phyloP scores from a whole-genome alignment of 2,329 filamentous ascomycete species.

The Pezicula carpinea region DNA sequence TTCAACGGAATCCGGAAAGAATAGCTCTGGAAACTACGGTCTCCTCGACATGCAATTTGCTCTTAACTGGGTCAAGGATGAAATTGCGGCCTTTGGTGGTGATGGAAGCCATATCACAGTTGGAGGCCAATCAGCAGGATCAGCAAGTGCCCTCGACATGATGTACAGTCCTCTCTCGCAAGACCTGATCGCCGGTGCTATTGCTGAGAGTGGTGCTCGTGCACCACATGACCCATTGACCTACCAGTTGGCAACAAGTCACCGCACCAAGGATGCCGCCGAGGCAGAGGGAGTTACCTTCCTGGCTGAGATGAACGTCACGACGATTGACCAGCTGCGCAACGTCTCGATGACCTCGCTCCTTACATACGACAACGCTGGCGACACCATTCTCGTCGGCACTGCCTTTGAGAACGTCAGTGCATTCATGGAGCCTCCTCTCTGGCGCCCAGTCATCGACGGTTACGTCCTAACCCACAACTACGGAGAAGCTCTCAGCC shows the following conservation, averaged over 20 bases:
- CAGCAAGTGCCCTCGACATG: slow-evolving; percentile 14
- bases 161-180: slow-evolving; percentile 20
- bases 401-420: slow-evolving; percentile 14
- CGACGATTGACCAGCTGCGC: slow-evolving; percentile 12
- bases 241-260: slow-evolving; percentile 20
- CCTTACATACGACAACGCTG: slow-evolving; percentile 7
- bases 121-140: slow-evolving; percentile 60
- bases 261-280: slow-evolving; percentile 21
- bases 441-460: slow-evolving; percentile 22
- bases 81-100: slow-evolving; percentile 61
- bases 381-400: slow-evolving; percentile 17
- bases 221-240: slow-evolving; percentile 24
- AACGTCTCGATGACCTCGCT: slow-evolving; percentile 6
- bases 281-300: slow-evolving; percentile 8
- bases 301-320: slow-evolving; percentile 10
- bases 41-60: slow-evolving; percentile 55
- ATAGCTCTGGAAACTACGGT: slow-evolving; percentile 58
- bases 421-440: slow-evolving; percentile 14
- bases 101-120: slow-evolving; percentile 60
- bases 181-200: slow-evolving; percentile 23
- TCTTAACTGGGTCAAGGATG: slow-evolving; percentile 56
- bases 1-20: slow-evolving; percentile 40
- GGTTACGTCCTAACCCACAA: slow-evolving; percentile 22
- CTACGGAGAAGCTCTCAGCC: slow-evolving; percentile 16
- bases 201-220: slow-evolving; percentile 28